Conservation (phyloP, 2,329 filamentous ascomycete genomes). For the Penicillium digitatum region DNA sequence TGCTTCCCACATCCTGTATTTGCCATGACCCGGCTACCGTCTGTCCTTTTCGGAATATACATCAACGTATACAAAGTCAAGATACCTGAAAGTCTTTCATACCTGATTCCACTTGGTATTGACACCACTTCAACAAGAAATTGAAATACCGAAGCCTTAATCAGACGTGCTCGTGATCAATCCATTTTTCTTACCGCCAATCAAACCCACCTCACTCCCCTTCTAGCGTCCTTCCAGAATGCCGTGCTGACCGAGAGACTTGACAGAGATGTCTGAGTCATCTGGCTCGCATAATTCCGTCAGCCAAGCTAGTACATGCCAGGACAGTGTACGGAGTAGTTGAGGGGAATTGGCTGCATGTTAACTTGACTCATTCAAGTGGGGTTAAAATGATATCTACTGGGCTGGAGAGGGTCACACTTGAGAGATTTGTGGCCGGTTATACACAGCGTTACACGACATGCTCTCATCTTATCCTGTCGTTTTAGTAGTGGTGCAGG, state of each 20-base stretch:
- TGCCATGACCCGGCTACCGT: not conserved
- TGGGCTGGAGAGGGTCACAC: too few relatives aligned
- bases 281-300: constrained; percentile 2
- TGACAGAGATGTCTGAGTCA: not conserved
- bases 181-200: constrained; percentile 2
- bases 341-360: not conserved
- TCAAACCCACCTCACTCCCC: not conserved
- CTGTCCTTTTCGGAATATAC: not conserved
- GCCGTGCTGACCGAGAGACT: constrained; percentile 5
- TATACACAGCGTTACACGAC: not conserved
- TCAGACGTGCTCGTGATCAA: not conserved
- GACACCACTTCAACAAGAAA: not conserved
- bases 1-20: not conserved
- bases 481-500: not conserved
- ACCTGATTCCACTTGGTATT: not conserved
- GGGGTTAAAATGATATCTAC: not conserved
- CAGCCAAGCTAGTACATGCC: constrained; percentile 6
- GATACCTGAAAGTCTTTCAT: not conserved
- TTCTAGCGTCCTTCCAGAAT: constrained; percentile 31
- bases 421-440: not conserved
- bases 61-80: not conserved
- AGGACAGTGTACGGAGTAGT: not conserved
- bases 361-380: not conserved
- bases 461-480: not conserved
- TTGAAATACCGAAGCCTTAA: constrained; percentile 1